These are phyloP conservation scores for Aureobasidium sp. DNA, from an alignment of 2,329 filamentous ascomycete species.

Conservation along the genomic window DNA sequence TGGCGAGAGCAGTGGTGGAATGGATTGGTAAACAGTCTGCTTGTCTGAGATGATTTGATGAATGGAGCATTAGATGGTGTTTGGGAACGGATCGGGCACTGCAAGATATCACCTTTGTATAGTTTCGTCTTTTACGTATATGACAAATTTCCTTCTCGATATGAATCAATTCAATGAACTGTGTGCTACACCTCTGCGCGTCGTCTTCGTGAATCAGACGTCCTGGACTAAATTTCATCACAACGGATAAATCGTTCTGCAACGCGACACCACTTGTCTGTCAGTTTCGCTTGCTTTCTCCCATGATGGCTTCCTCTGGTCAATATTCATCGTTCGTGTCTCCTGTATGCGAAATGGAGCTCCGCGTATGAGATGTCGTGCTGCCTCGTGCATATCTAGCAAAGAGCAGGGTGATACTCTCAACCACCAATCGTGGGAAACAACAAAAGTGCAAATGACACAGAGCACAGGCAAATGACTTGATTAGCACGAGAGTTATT, in stretches of 20 bases:
- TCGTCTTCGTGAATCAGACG: background rate
- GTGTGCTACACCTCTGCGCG: background rate
- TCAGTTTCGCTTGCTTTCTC: no score
- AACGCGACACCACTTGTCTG: background rate
- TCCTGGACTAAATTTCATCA: no score
- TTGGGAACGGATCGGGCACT: background rate
- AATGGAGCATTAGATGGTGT: conserved; percentile 10
- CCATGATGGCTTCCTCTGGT: no score
- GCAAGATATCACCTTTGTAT: conserved; percentile 6
- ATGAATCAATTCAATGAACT: background rate
- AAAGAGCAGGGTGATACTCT: background rate
- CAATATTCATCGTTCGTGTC: background rate
- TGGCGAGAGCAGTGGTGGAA: conserved; percentile 35
- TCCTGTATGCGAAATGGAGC: background rate
- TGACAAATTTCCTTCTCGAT: background rate
- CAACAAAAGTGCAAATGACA: background rate
- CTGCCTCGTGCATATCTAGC: background rate
- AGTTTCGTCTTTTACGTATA: background rate
- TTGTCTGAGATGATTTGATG: conserved; percentile 2
- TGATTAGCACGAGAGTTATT: no score
- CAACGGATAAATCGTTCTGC: background rate
- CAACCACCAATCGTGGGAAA: background rate
- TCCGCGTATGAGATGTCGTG: background rate
- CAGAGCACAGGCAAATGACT: background rate
- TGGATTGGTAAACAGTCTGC: conserved; percentile 36